phyloP scores from a whole-genome alignment of 208 protist genomes.

The Acanthamoeba sp. region DNA sequence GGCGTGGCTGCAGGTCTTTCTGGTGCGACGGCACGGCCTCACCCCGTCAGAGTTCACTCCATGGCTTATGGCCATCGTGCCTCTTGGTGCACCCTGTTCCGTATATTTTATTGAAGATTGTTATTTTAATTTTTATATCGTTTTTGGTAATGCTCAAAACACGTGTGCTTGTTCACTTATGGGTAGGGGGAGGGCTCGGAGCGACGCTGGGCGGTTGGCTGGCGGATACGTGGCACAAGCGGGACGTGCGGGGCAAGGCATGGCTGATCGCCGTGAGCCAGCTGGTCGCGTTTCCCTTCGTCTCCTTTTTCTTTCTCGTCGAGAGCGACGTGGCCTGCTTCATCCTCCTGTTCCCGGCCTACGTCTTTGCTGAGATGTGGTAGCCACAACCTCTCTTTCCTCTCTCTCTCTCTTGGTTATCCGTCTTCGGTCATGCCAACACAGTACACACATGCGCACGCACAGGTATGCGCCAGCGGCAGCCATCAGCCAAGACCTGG shows the following conservation, averaged over 20 bases:
- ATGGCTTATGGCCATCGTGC: conserved; percentile 20
- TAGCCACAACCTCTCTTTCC: neutral
- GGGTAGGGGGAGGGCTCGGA: neutral
- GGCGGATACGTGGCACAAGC: neutral
- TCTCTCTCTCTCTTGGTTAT: no score
- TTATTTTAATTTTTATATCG: no score
- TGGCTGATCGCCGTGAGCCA: conserved; percentile 16
- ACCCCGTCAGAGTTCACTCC: neutral
- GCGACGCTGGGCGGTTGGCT: conserved; percentile 1
- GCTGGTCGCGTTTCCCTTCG: neutral
- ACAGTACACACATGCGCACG: neutral
- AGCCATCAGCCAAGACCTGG: conserved; percentile 2
- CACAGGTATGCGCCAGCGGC: neutral
- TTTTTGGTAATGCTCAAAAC: no score
- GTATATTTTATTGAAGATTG: no score
- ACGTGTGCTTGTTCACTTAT: neutral
- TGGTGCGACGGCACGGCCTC: conserved; percentile 17
- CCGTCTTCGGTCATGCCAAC: no score
- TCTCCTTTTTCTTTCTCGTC: neutral
- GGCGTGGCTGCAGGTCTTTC: conserved; percentile 23
- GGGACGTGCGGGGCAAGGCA: neutral
- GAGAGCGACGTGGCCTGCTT: neutral
- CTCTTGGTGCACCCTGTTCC: no score
- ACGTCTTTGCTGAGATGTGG: conserved; percentile 6
- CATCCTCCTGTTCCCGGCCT: neutral